Percentiles rank a stretch among this genome's conserved stretches.
phyloP scores from a whole-genome alignment of 2,329 filamentous ascomycete genomes.

The Talaromyces sp. region DNA sequence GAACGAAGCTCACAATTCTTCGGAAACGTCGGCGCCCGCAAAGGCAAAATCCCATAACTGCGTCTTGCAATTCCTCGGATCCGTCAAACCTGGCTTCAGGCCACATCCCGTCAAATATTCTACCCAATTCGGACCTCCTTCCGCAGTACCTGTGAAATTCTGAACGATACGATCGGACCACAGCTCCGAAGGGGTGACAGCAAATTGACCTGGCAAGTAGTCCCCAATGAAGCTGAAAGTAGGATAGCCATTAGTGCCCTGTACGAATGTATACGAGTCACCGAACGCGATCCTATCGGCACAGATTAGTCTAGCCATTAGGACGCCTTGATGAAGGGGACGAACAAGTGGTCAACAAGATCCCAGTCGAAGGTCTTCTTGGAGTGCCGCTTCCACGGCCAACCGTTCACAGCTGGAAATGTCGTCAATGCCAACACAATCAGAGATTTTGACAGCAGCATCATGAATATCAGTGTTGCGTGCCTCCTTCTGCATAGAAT shows the following conservation, averaged over 20 bases:
- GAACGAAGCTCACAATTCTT: neutral
- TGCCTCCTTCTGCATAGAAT: no score
- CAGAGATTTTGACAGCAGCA: neutral
- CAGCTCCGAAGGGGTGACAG: neutral
- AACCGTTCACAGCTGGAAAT: neutral
- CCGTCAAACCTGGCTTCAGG: neutral
- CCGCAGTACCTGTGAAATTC: neutral
- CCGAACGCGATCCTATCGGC: constrained; percentile 17
- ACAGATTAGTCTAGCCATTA: neutral
- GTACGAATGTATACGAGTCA: constrained; percentile 46
- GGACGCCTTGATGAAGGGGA: neutral
- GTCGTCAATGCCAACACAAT: neutral
- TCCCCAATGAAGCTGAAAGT: constrained; percentile 57
- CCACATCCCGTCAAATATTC: neutral
- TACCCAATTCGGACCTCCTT: neutral
- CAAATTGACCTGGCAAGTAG: constrained; percentile 34
- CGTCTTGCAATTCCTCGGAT: neutral
- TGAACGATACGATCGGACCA: neutral
- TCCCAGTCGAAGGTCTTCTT: neutral
- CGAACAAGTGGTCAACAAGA: neutral
- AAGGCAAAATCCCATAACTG: neutral
- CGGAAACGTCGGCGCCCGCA: neutral
- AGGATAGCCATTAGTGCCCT: constrained; percentile 50
- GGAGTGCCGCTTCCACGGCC: neutral
- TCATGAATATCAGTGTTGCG: neutral